These are phyloP conservation scores for Gastrodia elata DNA, from an alignment of 106 monocot genomes.

Conservation along the genomic window DNA sequence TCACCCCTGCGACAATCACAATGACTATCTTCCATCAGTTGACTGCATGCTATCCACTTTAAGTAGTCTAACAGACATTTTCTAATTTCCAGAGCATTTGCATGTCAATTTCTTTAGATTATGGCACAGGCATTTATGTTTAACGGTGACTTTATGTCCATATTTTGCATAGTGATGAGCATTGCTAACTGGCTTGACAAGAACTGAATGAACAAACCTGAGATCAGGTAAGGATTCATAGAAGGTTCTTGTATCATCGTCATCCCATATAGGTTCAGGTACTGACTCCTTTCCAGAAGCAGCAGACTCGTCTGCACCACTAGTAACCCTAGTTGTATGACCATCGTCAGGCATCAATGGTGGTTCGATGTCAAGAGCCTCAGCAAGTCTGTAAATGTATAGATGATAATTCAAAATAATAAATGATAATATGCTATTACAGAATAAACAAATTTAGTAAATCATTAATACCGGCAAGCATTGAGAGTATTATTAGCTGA, in stretches of 20 bases:
- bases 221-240: slow-evolving; percentile 97
- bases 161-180: too few species aligned
- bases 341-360: slow-evolving; percentile 97
- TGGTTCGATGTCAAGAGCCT: slow-evolving; percentile 90
- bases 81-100: background rate
- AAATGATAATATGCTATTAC: background rate
- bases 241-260: slow-evolving; percentile 90
- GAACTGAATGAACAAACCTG: slow-evolving; percentile 39
- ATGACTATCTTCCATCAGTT: background rate
- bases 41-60: background rate
- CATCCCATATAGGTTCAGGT: slow-evolving; percentile 94
- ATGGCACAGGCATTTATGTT: too few species aligned
- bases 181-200: too few species aligned
- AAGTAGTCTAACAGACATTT: background rate
- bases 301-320: slow-evolving; percentile 58
- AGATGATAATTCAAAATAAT: background rate
- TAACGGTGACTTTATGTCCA: too few species aligned
- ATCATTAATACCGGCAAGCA: background rate
- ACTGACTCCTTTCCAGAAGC: slow-evolving; percentile 61
- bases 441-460: background rate
- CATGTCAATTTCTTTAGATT: too few species aligned
- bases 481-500: background rate
- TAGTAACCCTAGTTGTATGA: slow-evolving; percentile 81
- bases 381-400: slow-evolving; percentile 61
- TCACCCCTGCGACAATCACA: background rate